Evolutionary conservation across 768 basidiomycete species (phyloP).

Genomic region (Xanthoconium purpureum): DNA sequence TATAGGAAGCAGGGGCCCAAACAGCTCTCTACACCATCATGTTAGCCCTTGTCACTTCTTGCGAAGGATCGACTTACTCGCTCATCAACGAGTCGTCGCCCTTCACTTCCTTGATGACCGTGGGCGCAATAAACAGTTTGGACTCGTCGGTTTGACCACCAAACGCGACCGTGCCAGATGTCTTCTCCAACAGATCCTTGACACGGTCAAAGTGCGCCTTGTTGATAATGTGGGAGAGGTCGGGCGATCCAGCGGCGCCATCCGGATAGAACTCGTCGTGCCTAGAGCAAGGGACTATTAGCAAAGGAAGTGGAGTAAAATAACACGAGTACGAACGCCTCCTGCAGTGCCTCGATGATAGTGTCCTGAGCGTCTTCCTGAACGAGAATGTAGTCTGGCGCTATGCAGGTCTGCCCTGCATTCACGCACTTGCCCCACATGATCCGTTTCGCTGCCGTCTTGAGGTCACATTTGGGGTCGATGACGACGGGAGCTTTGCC

Average conservation of each 20-base stretch:
- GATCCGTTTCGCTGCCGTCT: conserved; percentile 61
- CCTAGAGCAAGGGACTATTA: conserved; percentile 7
- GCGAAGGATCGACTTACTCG: conserved; percentile 49
- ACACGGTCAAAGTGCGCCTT: conserved; percentile 55
- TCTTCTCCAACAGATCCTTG: conserved; percentile 58
- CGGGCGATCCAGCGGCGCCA: conserved; percentile 40
- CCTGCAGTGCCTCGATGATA: conserved; percentile 40
- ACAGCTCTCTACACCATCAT: conserved; percentile 60
- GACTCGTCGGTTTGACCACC: conserved; percentile 62
- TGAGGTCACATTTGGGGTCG: conserved; percentile 65
- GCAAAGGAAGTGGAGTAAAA: neutral
- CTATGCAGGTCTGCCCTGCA: conserved; percentile 72
- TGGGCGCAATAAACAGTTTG: conserved; percentile 67
- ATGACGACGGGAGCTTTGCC: conserved; percentile 80
- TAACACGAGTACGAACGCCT: conserved; percentile 36
- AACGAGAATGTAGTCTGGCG: conserved; percentile 54
- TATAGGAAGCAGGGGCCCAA: conserved; percentile 79
- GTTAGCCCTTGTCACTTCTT: neutral
- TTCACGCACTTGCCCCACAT: conserved; percentile 83
- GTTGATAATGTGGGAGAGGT: conserved; percentile 52
- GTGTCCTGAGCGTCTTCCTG: conserved; percentile 37
- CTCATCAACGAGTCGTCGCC: conserved; percentile 70
- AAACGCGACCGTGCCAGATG: conserved; percentile 59
- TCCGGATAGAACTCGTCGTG: conserved; percentile 42
- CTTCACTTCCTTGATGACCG: conserved; percentile 61